phyloP scores from a whole-genome alignment of 1,284 basidiomycete species.

The Trametes sp. region DNA sequence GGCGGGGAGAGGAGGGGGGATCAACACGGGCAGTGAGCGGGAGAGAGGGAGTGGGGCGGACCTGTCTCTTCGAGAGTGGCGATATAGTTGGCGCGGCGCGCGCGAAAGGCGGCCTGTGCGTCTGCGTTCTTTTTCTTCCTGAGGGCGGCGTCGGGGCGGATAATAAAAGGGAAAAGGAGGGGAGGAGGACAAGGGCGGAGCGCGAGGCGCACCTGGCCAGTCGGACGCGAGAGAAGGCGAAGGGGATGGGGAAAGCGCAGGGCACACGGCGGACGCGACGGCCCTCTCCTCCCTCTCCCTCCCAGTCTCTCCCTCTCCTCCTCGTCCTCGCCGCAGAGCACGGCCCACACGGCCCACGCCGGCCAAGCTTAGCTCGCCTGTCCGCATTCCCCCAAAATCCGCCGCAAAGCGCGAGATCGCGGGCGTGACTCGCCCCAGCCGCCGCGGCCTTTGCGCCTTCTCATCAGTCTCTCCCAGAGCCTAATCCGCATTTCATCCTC shows the following conservation, averaged over 20 bases:
- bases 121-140: slow-evolving; percentile 88
- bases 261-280: not conserved
- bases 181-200: slow-evolving; percentile 9
- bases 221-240: not conserved
- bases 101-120: slow-evolving; percentile 76
- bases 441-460: too few relatives aligned
- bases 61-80: slow-evolving; percentile 88
- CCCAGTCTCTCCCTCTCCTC: not conserved
- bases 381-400: not conserved
- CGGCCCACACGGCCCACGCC: not conserved
- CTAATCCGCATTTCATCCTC: slow-evolving; percentile 33
- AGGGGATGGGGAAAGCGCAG: not conserved
- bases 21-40: slow-evolving; percentile 34
- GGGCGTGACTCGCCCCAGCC: not conserved
- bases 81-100: slow-evolving; percentile 82
- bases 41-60: slow-evolving; percentile 43
- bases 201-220: slow-evolving; percentile 4
- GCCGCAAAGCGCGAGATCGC: not conserved
- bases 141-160: slow-evolving; percentile 63
- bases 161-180: slow-evolving; percentile 46
- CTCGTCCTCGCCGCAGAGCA: too few relatives aligned
- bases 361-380: not conserved
- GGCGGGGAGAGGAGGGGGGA: slow-evolving; percentile 23
- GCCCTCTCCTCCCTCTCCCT: too few relatives aligned
- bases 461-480: slow-evolving; percentile 28